phyloP scores from a whole-genome alignment of 305 asterid genomes.

The Rubia tinctorum region DNA sequence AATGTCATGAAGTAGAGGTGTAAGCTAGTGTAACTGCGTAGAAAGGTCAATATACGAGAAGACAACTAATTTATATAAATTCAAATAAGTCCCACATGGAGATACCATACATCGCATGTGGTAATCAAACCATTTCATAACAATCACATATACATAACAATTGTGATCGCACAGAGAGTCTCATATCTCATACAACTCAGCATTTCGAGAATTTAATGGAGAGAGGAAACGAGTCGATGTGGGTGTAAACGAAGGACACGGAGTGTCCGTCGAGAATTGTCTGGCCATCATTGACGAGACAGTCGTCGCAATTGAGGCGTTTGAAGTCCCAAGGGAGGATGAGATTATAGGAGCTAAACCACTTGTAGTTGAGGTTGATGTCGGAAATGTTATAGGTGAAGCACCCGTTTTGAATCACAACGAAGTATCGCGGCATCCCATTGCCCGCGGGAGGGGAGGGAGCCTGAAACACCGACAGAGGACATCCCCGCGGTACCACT shows the following conservation, averaged over 20 bases:
- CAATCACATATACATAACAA: too few relatives aligned
- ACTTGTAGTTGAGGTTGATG: slow-evolving; percentile 75
- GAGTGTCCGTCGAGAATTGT: slow-evolving; percentile 55
- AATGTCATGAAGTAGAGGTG: too few relatives aligned
- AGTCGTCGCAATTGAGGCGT: slow-evolving; percentile 62
- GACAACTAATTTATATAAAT: too few relatives aligned
- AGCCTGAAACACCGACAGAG: slow-evolving; percentile 69
- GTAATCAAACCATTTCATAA: too few relatives aligned
- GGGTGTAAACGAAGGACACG: slow-evolving; percentile 75
- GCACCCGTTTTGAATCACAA: slow-evolving; percentile 74
- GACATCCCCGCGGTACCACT: slow-evolving; percentile 54
- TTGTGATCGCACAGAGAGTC: too few relatives aligned
- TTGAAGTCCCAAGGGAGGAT: slow-evolving; percentile 70
- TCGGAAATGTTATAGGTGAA: slow-evolving; percentile 50
- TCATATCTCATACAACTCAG: too few relatives aligned
- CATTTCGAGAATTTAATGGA: too few relatives aligned
- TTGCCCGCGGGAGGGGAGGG: slow-evolving; percentile 64
- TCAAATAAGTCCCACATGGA: too few relatives aligned
- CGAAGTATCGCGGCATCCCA: slow-evolving; percentile 86
- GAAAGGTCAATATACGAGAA: too few relatives aligned
- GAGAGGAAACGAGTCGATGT: slow-evolving; percentile 63
- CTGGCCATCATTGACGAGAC: slow-evolving; percentile 75
- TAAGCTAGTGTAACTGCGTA: too few relatives aligned
- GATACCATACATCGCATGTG: too few relatives aligned
- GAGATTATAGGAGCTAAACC: slow-evolving; percentile 92